phyloP scores from a whole-genome alignment of 2,329 filamentous ascomycete genomes.

The Trichoderma sp. region DNA sequence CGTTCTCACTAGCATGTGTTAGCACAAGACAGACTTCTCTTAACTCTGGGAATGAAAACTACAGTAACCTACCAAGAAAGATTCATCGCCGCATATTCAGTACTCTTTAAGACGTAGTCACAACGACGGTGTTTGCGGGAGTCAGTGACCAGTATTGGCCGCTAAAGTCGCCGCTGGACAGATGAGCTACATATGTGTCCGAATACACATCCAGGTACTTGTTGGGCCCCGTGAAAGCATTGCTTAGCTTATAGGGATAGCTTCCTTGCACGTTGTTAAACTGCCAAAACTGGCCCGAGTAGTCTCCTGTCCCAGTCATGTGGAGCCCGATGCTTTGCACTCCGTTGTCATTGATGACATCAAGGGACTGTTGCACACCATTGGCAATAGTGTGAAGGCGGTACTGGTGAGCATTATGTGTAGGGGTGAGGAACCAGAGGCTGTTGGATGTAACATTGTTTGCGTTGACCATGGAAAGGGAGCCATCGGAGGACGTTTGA shows the following conservation, averaged over 20 bases:
- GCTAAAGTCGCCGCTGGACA: background rate
- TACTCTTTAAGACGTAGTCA: background rate
- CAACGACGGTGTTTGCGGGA: background rate
- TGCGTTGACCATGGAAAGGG: conserved; percentile 11
- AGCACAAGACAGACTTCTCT: too few species aligned
- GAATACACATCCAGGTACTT: conserved; percentile 8
- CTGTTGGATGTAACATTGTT: background rate
- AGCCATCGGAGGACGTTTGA: background rate
- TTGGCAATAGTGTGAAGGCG: conserved; percentile 6
- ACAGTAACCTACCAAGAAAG: background rate
- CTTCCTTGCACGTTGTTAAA: background rate
- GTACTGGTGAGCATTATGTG: background rate
- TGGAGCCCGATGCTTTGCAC: conserved; percentile 3
- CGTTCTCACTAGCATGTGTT: background rate
- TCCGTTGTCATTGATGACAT: conserved; percentile 14
- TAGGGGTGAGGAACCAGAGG: conserved; percentile 19
- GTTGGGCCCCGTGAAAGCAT: conserved; percentile 3
- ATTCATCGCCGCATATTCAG: background rate
- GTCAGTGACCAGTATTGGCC: conserved; percentile 10
- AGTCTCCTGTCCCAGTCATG: background rate
- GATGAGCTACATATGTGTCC: conserved; percentile 1
- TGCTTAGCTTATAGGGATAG: conserved; percentile 10
- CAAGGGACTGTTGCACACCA: background rate
- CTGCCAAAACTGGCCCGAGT: conserved; percentile 13
- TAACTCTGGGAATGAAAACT: background rate